Evolutionary conservation across 768 basidiomycete species (phyloP), one percentile per base, ranked within the genome.

Genomic region (Calvatia gigantea): DNA sequence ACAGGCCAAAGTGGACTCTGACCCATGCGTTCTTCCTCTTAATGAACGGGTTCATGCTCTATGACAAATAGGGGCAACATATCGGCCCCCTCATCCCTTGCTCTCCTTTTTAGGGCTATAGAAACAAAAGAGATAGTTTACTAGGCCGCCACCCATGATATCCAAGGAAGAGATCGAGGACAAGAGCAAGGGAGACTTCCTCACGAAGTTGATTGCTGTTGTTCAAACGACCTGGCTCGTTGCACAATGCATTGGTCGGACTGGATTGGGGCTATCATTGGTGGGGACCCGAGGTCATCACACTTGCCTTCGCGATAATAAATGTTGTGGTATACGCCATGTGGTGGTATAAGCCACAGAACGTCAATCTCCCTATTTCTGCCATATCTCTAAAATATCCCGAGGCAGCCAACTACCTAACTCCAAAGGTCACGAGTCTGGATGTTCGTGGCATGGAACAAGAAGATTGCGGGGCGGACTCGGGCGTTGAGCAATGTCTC

Each of bases 101-200:
- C 25, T 21, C n/a, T 44, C n/a, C 33, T 60, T 12, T 21, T 41
- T 9, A 31, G 48, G 1, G 25, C 48, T 15, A 3, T 23, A 17
- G 37, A 28, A 1, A 28, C n/a, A 17, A 19, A 19, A 8, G 19
- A 41, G 7, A 14, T 41, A 7, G 31, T 50, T 37, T 29, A 15
- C 41, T 37, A 51, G 56, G 6, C 25, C 42, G 9, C 47, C 43
- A 25, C 50, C 55, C 9, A 29, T 28, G 7, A 38, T 63, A 35
- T 37, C 57, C 1, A 35, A 57, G 15, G 41, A 48, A 35, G 51
- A 61, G 12, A 68, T 70, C 39, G 43, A 52, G 17, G 61, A 68
- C 63, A 60, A 59, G 21, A 68, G 65, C 61, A 68, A 68, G 47
- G 64, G 58, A 0, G 62, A 68, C 27, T 54, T 51, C 12, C 56